Evolutionary conservation across 306 rosid species (phyloP).

Genomic region (Coriaria nepalensis): DNA sequence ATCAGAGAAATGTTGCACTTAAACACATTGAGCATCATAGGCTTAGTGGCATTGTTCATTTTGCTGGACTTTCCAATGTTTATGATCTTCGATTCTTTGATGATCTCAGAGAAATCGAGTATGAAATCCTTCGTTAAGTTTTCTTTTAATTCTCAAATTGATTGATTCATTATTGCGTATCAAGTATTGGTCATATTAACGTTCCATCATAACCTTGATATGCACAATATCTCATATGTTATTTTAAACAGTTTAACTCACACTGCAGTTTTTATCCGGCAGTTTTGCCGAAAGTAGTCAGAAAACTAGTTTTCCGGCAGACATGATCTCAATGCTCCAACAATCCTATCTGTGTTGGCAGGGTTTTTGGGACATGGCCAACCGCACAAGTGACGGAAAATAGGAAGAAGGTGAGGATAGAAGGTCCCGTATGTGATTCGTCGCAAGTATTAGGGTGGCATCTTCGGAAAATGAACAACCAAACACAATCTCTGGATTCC

Average conservation of each 20-base stretch:
- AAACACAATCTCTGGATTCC: constrained; percentile 22
- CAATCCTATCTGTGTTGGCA: constrained; percentile 4
- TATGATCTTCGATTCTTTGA: constrained; percentile 80
- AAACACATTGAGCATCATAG: constrained; percentile 79
- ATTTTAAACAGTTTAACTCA: too few species aligned
- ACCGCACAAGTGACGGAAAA: constrained; percentile 56
- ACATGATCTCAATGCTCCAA: too few species aligned
- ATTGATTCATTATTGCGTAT: background rate
- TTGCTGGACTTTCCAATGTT: constrained; percentile 76
- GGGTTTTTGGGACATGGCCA: constrained; percentile 94
- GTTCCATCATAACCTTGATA: background rate
- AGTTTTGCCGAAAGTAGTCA: too few species aligned
- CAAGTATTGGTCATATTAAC: constrained; percentile 1
- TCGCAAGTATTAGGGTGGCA: constrained; percentile 92
- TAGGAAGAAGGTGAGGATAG: constrained; percentile 52
- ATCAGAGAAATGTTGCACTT: constrained; percentile 72
- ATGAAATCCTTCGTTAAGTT: constrained; percentile 13
- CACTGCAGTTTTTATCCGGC: too few species aligned
- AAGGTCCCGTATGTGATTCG: constrained; percentile 89
- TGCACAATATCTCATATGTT: too few species aligned
- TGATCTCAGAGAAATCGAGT: constrained; percentile 80
- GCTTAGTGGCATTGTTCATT: constrained; percentile 80
- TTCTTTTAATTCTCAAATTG: background rate
- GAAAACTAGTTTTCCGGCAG: too few species aligned
- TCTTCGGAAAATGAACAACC: constrained; percentile 45